A percentile compares a stretch with the other conserved stretches of the same genome.
Conservation (phyloP, 176 grass and related monocot species). For the Zizania latifolia region DNA sequence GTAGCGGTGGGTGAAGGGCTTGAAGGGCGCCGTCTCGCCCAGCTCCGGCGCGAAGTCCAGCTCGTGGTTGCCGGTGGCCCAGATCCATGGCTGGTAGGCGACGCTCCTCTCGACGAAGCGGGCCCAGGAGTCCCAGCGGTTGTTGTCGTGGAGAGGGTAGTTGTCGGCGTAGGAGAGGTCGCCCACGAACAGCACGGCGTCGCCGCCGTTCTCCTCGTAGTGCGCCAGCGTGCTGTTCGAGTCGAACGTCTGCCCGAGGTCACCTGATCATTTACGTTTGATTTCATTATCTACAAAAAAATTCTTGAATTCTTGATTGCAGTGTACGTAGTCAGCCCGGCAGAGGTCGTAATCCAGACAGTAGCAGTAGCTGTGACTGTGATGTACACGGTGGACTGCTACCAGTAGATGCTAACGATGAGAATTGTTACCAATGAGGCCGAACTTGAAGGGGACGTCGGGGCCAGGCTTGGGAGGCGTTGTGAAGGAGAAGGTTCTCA, state of each 20-base stretch:
- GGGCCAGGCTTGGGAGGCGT: conserved; percentile 60
- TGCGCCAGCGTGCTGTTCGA: conserved; percentile 60
- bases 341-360: too few species aligned
- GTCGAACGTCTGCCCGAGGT: conserved; percentile 72
- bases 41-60: conserved; percentile 52
- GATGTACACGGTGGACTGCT: too few species aligned
- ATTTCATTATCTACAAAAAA: not conserved
- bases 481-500: conserved; percentile 63
- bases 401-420: not conserved
- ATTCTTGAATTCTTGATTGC: not conserved
- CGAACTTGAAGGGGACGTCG: conserved; percentile 74
- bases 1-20: conserved; percentile 58
- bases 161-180: conserved; percentile 72
- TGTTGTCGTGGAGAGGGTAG: conserved; percentile 54
- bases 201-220: conserved; percentile 35
- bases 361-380: too few species aligned
- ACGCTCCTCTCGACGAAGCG: conserved; percentile 53
- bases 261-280: conserved; percentile 24
- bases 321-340: not conserved
- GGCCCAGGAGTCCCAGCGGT: conserved; percentile 61
- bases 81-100: conserved; percentile 66
- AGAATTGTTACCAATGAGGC: conserved; percentile 47
- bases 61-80: conserved; percentile 71
- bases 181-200: conserved; percentile 52
- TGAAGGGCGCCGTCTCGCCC: conserved; percentile 50